phyloP scores from a whole-genome alignment of 768 basidiomycete genomes.

The Boletus patriciae region DNA sequence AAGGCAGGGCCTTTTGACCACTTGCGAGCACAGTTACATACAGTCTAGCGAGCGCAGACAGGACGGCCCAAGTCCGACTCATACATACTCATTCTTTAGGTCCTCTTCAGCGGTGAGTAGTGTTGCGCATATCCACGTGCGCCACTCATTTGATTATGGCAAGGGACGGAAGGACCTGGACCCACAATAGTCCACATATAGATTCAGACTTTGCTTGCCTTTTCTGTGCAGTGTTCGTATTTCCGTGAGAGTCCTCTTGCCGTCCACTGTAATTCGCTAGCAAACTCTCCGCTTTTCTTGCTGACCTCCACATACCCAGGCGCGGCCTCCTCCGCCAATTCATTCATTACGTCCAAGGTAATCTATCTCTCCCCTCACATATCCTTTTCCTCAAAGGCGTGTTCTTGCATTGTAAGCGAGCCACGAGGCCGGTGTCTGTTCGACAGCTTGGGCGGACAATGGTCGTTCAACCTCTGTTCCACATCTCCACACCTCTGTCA shows the following conservation, averaged over 20 bases:
- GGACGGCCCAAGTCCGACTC: conserved; percentile 27
- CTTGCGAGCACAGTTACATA: conserved; percentile 1
- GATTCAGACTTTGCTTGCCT: conserved; percentile 39
- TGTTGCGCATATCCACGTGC: conserved; percentile 1
- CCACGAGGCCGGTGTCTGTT: conserved; percentile 24
- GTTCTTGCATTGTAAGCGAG: conserved; percentile 17
- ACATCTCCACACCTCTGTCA: conserved; percentile 26
- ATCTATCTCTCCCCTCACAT: conserved; percentile 22
- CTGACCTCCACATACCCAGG: conserved; percentile 39
- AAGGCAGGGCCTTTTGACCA: conserved; percentile 4
- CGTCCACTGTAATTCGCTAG: neutral
- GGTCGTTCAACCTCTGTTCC: conserved; percentile 21
- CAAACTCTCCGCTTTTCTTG: neutral
- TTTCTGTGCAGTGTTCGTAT: conserved; percentile 43
- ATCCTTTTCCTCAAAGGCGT: conserved; percentile 5
- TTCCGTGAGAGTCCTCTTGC: conserved; percentile 28
- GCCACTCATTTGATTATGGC: conserved; percentile 33
- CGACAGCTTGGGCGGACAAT: conserved; percentile 29
- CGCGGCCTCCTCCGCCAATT: conserved; percentile 70
- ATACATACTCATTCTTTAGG: neutral
- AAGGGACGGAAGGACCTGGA: conserved; percentile 42
- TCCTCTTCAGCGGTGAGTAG: conserved; percentile 17
- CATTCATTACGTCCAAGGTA: conserved; percentile 61
- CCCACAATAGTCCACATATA: conserved; percentile 53
- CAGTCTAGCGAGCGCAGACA: neutral